Conservation (phyloP, 108 stramenopile species). For the Chaetoceros muelleri region DNA sequence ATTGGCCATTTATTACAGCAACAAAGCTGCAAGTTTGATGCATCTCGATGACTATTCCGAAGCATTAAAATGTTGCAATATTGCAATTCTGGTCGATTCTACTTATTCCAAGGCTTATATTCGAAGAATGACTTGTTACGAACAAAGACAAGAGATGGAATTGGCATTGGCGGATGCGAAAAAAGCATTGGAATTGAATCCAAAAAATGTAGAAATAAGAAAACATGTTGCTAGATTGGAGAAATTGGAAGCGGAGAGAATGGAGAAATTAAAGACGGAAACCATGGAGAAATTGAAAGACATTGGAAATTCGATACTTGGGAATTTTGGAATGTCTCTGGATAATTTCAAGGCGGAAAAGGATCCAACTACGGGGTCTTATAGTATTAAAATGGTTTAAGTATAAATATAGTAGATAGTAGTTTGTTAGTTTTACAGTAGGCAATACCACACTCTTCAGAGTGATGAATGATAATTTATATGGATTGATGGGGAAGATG, state of each 20-base stretch:
- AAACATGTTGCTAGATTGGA: conserved; percentile 49
- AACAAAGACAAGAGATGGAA: conserved; percentile 53
- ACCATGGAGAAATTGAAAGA: conserved; percentile 95
- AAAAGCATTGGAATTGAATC: conserved; percentile 54
- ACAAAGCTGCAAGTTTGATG: conserved; percentile 65
- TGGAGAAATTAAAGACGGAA: conserved; percentile 91
- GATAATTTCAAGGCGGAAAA: conserved; percentile 95
- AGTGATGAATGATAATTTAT: too few species aligned
- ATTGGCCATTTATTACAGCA: conserved; percentile 69
- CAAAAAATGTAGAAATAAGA: conserved; percentile 32
- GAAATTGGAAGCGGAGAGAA: conserved; percentile 55
- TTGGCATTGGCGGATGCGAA: conserved; percentile 56
- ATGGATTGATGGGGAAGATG: background rate
- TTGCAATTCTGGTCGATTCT: conserved; percentile 64
- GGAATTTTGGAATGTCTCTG: conserved; percentile 92
- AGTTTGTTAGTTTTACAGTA: too few species aligned
- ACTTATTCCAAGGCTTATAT: conserved; percentile 75
- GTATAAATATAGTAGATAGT: background rate
- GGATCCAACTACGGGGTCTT: conserved; percentile 84
- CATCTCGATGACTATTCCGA: conserved; percentile 56
- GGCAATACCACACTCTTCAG: too few species aligned
- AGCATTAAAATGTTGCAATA: conserved; percentile 56
- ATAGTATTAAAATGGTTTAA: conserved; percentile 32
- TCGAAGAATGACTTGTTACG: conserved; percentile 60
- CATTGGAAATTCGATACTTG: conserved; percentile 88